Base-by-base conservation (phyloP, 768 basidiomycete genomes). In the Termitomyces sp. region DNA sequence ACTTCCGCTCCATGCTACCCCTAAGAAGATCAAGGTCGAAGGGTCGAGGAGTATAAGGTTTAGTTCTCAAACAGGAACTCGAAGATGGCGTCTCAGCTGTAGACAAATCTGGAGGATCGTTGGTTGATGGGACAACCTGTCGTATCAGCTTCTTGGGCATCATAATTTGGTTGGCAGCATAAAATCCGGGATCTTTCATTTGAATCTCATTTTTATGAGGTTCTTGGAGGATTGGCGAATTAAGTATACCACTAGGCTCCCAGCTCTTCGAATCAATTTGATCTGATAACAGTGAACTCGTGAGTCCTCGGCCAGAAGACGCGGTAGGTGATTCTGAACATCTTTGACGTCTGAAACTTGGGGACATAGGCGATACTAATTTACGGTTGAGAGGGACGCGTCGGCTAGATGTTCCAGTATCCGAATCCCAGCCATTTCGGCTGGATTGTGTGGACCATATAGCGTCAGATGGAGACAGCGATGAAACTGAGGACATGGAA, bases 321-420 rank as follows among this genome's bases (percentile, higher is more conserved):
- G 73, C 72, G 0, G 69, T 68, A 1, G 80, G 78, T 6, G 81
- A 81, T 43, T 34, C n/a, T 10, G 55, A 38, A 31, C 15, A 8
- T 42, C 31, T 59, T 80, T 52, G 50, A 20, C 50, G 36, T 52
- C 36, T 77, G 60, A 78, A 83, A 14, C 72, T 74, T 37, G 84
- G 78, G 17, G 89, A 88, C 86, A 90, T 87, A 4, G 90, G 88
- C 4, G 90, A 91, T 5, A 89, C 71, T 12, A 86, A 84, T 63
- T 81, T 81, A 37, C 89, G 83, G 68, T 89, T 87, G 54, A 92
- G 67, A 31, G 83, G 82, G 14, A 92, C 79, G 52, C 79, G 73
- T 54, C 88, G 81, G 68, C 90, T 88, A 11, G 72, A 66, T 60
- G 61, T 67, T 47, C 63, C 68, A 17, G 75, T 72, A 60, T 90